Evolutionary conservation across 83 land plant species (phyloP).

Genomic region (Diphasiastrum complanatum): DNA sequence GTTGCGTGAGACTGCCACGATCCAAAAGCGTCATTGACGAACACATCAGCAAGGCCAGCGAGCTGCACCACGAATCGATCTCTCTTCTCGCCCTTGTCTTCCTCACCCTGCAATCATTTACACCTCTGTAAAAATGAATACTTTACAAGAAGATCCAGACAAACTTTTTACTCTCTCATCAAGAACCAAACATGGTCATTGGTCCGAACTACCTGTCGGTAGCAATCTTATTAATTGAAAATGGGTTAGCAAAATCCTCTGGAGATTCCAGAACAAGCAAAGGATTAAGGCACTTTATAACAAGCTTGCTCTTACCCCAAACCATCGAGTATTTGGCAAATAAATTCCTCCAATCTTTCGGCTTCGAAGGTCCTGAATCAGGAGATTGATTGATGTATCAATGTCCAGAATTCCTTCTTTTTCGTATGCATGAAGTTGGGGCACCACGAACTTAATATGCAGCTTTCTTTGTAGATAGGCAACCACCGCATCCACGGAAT

Average conservation of each 20-base stretch:
- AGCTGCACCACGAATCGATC: constrained; percentile 44
- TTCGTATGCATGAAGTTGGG: constrained; percentile 29
- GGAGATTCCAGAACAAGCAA: too few relatives aligned
- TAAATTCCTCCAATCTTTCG: constrained; percentile 54
- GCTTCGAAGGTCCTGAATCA: constrained; percentile 39
- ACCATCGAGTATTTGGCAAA: constrained; percentile 51
- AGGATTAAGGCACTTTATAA: too few relatives aligned
- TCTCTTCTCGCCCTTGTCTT: constrained; percentile 44
- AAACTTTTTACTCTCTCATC: too few relatives aligned
- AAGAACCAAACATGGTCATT: too few relatives aligned
- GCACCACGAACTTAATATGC: constrained; percentile 47
- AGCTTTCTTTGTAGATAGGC: constrained; percentile 48
- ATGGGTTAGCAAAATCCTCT: too few relatives aligned
- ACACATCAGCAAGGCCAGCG: constrained; percentile 52
- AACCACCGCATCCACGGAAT: constrained; percentile 49
- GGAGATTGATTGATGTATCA: constrained; percentile 52
- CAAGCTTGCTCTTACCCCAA: too few relatives aligned
- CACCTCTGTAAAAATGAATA: too few relatives aligned
- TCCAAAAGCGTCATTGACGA: constrained; percentile 50
- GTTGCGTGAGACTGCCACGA: constrained; percentile 53
- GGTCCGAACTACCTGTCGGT: too few relatives aligned
- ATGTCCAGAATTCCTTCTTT: constrained; percentile 43
- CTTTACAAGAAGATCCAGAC: too few relatives aligned
- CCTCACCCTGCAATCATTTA: constrained; percentile 36
- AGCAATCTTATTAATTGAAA: too few relatives aligned